phyloP scores from a whole-genome alignment of 225 moss, liverwort and hornwort species.

The Bryum argenteum region DNA sequence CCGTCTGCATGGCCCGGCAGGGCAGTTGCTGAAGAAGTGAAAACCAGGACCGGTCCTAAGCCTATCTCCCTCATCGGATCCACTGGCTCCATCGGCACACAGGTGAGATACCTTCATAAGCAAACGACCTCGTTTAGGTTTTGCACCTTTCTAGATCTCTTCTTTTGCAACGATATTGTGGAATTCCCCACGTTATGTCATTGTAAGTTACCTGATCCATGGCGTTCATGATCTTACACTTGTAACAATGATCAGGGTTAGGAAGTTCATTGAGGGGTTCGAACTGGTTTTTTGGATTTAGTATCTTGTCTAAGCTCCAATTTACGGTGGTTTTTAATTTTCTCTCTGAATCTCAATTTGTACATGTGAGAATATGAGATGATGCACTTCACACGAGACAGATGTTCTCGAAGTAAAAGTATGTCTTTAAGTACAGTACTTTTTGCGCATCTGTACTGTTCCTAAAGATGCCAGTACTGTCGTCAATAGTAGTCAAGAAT shows the following conservation, averaged over 20 bases:
- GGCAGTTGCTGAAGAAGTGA: constrained; percentile 57
- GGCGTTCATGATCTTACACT: not conserved
- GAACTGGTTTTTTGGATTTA: not conserved
- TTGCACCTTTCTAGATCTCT: not conserved
- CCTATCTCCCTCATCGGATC: constrained; percentile 89
- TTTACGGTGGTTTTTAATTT: not conserved
- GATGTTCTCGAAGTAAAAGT: no score
- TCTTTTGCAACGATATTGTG: not conserved
- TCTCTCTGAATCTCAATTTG: not conserved
- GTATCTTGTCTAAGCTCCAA: not conserved
- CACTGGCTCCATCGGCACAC: constrained; percentile 94
- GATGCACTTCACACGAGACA: no score
- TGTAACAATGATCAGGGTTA: not conserved
- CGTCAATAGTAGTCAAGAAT: not conserved
- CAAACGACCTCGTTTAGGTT: not conserved
- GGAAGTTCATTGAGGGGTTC: not conserved
- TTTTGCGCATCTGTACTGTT: no score
- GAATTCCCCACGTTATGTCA: not conserved
- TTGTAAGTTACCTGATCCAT: not conserved
- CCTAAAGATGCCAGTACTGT: no score
- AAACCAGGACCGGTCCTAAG: constrained; percentile 64
- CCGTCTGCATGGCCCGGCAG: constrained; percentile 94
- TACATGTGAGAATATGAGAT: not conserved
- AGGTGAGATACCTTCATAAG: constrained; percentile 44
- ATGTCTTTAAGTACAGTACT: no score